Conservation (phyloP, 2,329 filamentous ascomycete species). For the Magnaporthiopsis rhizophila region DNA sequence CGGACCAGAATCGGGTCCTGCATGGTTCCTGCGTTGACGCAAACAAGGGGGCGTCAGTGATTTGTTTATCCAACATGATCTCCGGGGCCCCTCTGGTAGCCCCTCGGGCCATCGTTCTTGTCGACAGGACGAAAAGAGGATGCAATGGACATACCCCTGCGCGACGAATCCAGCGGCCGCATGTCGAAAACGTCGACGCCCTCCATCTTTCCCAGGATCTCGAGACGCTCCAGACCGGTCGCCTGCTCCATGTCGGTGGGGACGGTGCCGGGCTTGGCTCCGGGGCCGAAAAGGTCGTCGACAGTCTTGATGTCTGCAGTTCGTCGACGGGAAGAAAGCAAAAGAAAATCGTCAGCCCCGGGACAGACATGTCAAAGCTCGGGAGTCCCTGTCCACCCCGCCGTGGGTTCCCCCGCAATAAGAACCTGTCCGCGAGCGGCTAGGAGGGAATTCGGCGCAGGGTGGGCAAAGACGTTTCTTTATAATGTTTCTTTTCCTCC, state of each 20-base stretch:
- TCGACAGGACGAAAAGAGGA: background rate
- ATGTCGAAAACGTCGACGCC: conserved; percentile 97
- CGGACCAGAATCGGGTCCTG: conserved; percentile 85
- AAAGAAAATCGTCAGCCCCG: conserved; percentile 11
- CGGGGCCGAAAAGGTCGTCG: conserved; percentile 78
- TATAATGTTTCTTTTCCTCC: too few relatives aligned
- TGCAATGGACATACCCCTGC: conserved; percentile 55
- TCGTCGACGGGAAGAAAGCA: conserved; percentile 13
- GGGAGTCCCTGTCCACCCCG: background rate
- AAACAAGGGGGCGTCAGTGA: background rate
- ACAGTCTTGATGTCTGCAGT: conserved; percentile 68
- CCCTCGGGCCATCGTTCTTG: background rate
- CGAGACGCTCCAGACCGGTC: conserved; percentile 95
- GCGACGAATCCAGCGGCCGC: conserved; percentile 86
- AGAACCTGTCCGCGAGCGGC: background rate
- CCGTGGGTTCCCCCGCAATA: background rate
- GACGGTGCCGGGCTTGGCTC: conserved; percentile 73
- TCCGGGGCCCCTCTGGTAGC: background rate
- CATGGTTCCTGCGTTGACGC: conserved; percentile 58
- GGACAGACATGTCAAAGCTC: background rate
- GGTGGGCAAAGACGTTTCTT: too few relatives aligned
- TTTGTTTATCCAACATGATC: background rate
- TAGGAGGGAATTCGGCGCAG: background rate
- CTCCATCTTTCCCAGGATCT: conserved; percentile 99
- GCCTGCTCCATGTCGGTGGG: conserved; percentile 93